phyloP scores from a whole-genome alignment of 2,329 filamentous ascomycete genomes.

The Sporothrix sp. region DNA sequence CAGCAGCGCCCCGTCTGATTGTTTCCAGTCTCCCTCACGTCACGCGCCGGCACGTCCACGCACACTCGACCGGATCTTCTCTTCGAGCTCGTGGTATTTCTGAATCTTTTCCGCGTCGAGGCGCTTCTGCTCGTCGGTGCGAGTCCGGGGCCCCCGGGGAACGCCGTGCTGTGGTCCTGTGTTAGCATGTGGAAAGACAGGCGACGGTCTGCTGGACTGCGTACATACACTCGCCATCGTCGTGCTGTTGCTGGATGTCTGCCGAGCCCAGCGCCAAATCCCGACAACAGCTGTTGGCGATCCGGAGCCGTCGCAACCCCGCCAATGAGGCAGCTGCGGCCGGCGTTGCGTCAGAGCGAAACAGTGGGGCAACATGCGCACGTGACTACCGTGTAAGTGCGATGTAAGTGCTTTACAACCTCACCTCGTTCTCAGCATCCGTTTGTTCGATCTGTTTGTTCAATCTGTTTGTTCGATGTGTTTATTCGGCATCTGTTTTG shows the following conservation, averaged over 20 bases:
- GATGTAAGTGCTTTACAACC: too few species aligned
- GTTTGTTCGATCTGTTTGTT: too few species aligned
- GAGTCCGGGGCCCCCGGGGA: constrained; percentile 53
- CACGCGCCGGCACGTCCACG: neutral
- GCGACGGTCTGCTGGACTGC: too few species aligned
- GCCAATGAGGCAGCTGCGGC: neutral
- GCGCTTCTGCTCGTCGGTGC: constrained; percentile 59
- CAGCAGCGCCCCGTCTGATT: neutral
- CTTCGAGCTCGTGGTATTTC: constrained; percentile 63
- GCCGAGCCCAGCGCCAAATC: neutral
- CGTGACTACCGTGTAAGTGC: too few species aligned
- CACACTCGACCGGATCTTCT: constrained; percentile 57
- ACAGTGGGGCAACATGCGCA: too few species aligned
- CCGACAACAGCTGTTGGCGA: too few species aligned
- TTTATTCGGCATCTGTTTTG: too few species aligned
- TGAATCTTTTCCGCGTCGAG: constrained; percentile 67
- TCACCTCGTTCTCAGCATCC: too few species aligned
- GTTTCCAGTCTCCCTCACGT: neutral
- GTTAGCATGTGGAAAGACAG: constrained; percentile 7
- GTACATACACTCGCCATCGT: constrained; percentile 6
- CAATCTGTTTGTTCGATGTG: too few species aligned
- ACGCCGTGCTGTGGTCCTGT: constrained; percentile 71
- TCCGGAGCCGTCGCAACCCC: too few species aligned
- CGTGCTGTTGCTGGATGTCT: neutral
- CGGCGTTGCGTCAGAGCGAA: too few species aligned